Evolutionary conservation across 345 rosid genomes (phyloP), one percentile per base, ranked within the genome.

Genomic region (Hirschfeldia incana): DNA sequence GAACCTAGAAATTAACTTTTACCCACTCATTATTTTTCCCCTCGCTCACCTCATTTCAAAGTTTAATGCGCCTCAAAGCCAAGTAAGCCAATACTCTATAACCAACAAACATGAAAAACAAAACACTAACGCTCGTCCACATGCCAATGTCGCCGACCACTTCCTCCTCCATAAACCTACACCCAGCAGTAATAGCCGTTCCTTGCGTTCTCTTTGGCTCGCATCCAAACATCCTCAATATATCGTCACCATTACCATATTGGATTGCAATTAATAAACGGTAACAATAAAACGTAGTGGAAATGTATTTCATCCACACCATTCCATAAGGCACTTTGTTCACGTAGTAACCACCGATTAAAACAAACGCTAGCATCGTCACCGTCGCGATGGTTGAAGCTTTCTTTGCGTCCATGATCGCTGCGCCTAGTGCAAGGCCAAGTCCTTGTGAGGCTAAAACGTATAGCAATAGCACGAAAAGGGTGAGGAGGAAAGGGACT

Each of bases 301-400:
- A 92, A 27, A 86, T 11, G 73, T 94, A 94, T 83, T 91, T 94
- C 74, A 90, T 75, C 98, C 98, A 92, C 8, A 80, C 86, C 86
- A 94, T 67, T 34, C 89, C 85, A 0, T 87, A 62, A 0, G 98
- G 98, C 12, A 92, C 87, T 53, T 91, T 91, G 69, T 89, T 97
- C 46, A 94, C 97, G 36, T 94, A 94, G 77, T 72, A 94, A 10
- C 98, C 98, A n/a, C 97, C 97, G 0, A 95, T 89, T 46, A 94
- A 78, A 1, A 92, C 91, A 63, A 94, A 92, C 17, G 94, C 98
- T 27, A 94, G 85, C 97, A 90, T 92, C 10, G 95, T 89, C 46
- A 92, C 92, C 0, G 97, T 92, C 1, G 81, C 97, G 37, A 94
- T 67, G 1, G 97, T 92, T 4, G 98, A 91, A 2, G 98, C 98